Evolutionary conservation across 352 stramenopile species (phyloP), one percentile per base, ranked within the genome.

Genomic region (Phytophthora lateralis): DNA sequence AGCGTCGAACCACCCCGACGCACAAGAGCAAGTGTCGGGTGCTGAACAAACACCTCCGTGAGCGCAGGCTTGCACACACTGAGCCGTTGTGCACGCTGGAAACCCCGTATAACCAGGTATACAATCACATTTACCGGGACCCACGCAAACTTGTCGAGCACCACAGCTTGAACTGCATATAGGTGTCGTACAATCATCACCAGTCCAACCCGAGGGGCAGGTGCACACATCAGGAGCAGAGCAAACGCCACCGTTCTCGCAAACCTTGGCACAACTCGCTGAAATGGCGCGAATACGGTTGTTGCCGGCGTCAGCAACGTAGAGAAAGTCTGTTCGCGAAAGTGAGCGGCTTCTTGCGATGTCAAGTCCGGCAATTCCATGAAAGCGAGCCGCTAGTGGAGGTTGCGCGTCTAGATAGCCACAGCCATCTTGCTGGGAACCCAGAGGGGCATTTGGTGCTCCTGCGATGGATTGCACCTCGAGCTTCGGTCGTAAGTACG

Each of bases 241-340:
- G 69, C 97, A 99, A 17, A 66, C 59, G 6, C 95, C 96, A 30
- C 85, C 90, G 54, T 99, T 99, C 73, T 99, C 96, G 64, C 97
- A 99, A 38, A 91, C 76, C 58, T 97, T 97, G 42, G 86, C 80
- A 69, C 96, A 99, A 8, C 68, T 78, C 6, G 96, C 95, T 3
- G 86, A 95, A 54, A 98, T 70, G 6, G 70, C 78, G n/a, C 96
- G 85, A 47, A 99, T 95, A 6, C 82, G 80, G 77, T 99, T 86
- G 57, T 98, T 99, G n/a, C 82, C 79, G 34, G 82, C 90, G 70
- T 99, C 96, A 7, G 96, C 91, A 32, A 99, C 76, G 44, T 92
- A 93, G 35, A 98, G 59, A 44, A 90, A 57, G 14, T 81, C 54
- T 11, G 76, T 78, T n/a, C 74, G 76, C 52, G 73, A 87, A 17